phyloP scores from a whole-genome alignment of 1,284 basidiomycete species.

The Exsudoporus floridanus region DNA sequence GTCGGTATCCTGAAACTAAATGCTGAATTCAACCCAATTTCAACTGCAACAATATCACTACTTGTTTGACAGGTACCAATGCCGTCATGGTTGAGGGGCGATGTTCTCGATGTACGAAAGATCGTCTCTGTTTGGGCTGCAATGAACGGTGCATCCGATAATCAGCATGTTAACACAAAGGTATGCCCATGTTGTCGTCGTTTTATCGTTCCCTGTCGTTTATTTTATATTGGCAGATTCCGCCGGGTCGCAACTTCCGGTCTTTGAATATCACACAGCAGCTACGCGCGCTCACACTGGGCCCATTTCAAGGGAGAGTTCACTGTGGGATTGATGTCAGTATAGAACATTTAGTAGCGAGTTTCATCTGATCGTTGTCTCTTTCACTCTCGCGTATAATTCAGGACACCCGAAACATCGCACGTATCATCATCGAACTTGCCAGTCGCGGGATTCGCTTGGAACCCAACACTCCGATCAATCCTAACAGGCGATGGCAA shows the following conservation, averaged over 20 bases:
- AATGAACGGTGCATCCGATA: slow-evolving; percentile 22
- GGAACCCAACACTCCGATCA: slow-evolving; percentile 70
- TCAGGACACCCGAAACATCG: slow-evolving; percentile 85
- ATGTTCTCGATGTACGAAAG: slow-evolving; percentile 68
- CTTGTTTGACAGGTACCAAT: slow-evolving; percentile 53
- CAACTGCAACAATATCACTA: slow-evolving; percentile 13
- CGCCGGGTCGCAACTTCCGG: slow-evolving; percentile 22
- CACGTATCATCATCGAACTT: slow-evolving; percentile 74
- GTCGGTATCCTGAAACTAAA: slow-evolving; percentile 43
- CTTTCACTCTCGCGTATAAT: slow-evolving; percentile 4
- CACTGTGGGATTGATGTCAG: slow-evolving; percentile 89
- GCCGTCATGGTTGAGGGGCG: slow-evolving; percentile 67
- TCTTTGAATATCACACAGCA: slow-evolving; percentile 65
- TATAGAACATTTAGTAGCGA: slow-evolving; percentile 22
- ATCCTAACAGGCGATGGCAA: slow-evolving; percentile 66
- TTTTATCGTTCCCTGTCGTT: slow-evolving; percentile 19
- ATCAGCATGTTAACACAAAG: slow-evolving; percentile 26
- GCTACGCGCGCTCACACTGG: slow-evolving; percentile 55
- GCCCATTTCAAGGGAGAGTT: slow-evolving; percentile 74
- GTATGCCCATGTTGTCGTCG: slow-evolving; percentile 18
- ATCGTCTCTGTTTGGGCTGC: slow-evolving; percentile 50
- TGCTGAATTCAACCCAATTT: slow-evolving; percentile 35
- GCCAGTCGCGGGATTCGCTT: slow-evolving; percentile 65
- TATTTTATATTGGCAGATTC: slow-evolving; percentile 13
- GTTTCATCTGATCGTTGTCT: slow-evolving; percentile 16